These are phyloP conservation scores for Hypomyces rosellus DNA, from an alignment of 2,329 filamentous ascomycete genomes.

Conservation along the genomic window DNA sequence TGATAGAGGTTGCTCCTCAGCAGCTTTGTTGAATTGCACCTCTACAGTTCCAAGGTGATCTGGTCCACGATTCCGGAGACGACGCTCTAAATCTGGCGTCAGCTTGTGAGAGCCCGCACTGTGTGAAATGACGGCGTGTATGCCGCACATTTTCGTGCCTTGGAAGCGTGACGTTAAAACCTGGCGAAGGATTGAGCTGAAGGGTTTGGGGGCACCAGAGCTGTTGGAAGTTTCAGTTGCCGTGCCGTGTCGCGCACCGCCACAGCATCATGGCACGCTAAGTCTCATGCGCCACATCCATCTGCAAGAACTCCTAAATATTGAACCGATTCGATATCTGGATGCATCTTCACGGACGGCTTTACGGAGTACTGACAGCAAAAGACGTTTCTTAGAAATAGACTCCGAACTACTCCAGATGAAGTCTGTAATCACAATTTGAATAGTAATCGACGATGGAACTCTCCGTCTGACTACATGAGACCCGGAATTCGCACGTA, in stretches of 20 bases:
- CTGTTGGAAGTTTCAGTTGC: too few relatives aligned
- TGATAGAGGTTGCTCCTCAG: conserved; percentile 25
- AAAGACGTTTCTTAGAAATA: background rate
- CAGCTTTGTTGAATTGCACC: conserved; percentile 21
- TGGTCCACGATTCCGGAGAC: conserved; percentile 52
- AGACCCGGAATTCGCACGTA: background rate
- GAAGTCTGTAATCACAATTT: background rate
- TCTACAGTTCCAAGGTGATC: conserved; percentile 47
- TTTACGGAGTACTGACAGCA: background rate
- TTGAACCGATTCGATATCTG: background rate
- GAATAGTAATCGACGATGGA: background rate
- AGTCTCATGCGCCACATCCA: too few relatives aligned
- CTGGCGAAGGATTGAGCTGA: background rate
- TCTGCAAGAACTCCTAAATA: too few relatives aligned
- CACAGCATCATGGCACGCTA: too few relatives aligned
- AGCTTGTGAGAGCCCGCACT: conserved; percentile 21
- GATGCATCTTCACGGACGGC: background rate
- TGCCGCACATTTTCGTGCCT: conserved; percentile 50
- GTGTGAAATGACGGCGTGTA: conserved; percentile 45
- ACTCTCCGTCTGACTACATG: background rate
- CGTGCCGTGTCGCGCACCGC: too few relatives aligned
- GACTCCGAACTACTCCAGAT: background rate
- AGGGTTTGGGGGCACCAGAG: too few relatives aligned
- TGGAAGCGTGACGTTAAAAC: background rate
- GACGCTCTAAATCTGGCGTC: conserved; percentile 32